Base-by-base conservation (phyloP, 768 basidiomycete genomes). In the Calvatia gigantea region DNA sequence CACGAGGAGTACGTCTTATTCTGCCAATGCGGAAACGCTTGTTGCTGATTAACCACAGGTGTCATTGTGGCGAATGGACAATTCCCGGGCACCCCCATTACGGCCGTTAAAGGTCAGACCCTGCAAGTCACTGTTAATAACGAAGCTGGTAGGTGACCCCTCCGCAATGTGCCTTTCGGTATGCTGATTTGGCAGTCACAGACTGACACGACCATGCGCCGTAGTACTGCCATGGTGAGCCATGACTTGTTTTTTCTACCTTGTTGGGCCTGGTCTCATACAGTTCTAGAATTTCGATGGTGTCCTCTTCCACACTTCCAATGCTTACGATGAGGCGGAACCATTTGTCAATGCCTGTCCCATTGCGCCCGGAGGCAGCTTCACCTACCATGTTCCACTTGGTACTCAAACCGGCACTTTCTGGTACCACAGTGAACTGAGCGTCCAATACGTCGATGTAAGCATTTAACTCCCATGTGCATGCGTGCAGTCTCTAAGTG, bases 151-250 rank as follows among this genome's bases (percentile, higher is more conserved):
- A 1, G 41, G 41, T 12, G 12, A 7, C 4, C 5, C 4, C 11
- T 42, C 19, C 3, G 3, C 0, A 17, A 21, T 7, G 25, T 42
- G 19, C 8, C 41, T 75, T 38, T 62, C 65, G 37, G 68, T 71
- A 19, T 33, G 12, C 25, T 23, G 7, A 42, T 12, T 12, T 17
- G 25, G 25, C 25, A 11, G 14, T 12, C 14, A 12, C 69, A 84
- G 28, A 71, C 67, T 0, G 79, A 86, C 46, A 68, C 71, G 1
- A 69, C 76, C 0, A 81, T 84, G 82, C 59, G 75, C 21, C 73
- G 71, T n/a, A 63, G 61, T 15, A 15, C 61, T 19, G 39, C 48
- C 21, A 39, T 12, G 43, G 41, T 42, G 19, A 21, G 41, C 19
- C 8, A 21, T 6, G 7, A 21, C 25, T 42, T 3, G 12, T 21